Percentiles rank a stretch among this genome's conserved stretches.
These are phyloP conservation scores for Dicorynia guianensis DNA, from an alignment of 306 rosid species.

Conservation along the genomic window DNA sequence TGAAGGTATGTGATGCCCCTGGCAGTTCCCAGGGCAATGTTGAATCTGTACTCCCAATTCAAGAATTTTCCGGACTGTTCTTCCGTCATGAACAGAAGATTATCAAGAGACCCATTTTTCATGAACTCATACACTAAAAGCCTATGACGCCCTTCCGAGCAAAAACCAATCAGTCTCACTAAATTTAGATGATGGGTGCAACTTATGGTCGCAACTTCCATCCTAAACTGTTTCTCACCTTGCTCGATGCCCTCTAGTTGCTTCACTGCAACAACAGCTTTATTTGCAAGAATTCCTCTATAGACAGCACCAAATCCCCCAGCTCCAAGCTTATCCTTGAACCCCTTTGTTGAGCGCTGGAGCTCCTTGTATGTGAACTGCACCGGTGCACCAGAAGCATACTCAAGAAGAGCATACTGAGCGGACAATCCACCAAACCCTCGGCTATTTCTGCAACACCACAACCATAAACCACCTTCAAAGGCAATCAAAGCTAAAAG, in stretches of 20 bases:
- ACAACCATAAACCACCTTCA: too few species aligned
- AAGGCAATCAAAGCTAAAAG: too few species aligned
- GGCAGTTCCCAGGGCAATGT: conserved; percentile 79
- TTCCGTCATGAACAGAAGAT: conserved; percentile 44
- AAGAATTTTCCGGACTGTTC: conserved; percentile 47
- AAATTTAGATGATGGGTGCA: conserved; percentile 85
- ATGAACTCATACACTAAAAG: conserved; percentile 67
- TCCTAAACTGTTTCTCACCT: conserved; percentile 65
- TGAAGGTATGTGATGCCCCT: conserved; percentile 87
- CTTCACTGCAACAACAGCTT: conserved; percentile 60
- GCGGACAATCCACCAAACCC: too few species aligned
- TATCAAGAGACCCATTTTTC: conserved; percentile 64
- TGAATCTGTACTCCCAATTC: conserved; percentile 72
- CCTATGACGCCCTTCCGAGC: conserved; percentile 66
- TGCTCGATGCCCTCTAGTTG: conserved; percentile 67
- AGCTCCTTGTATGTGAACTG: too few species aligned
- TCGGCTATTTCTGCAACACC: too few species aligned
- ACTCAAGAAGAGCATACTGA: too few species aligned
- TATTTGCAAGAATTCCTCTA: conserved; percentile 56
- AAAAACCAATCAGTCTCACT: conserved; percentile 70
- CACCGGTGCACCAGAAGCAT: too few species aligned
- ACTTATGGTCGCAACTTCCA: conserved; percentile 69
- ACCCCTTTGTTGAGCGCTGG: too few species aligned
- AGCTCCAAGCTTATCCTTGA: too few species aligned
- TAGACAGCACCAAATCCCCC: conserved; percentile 72